Conservation (phyloP, 768 basidiomycete genomes). For the Russula brevipes region DNA sequence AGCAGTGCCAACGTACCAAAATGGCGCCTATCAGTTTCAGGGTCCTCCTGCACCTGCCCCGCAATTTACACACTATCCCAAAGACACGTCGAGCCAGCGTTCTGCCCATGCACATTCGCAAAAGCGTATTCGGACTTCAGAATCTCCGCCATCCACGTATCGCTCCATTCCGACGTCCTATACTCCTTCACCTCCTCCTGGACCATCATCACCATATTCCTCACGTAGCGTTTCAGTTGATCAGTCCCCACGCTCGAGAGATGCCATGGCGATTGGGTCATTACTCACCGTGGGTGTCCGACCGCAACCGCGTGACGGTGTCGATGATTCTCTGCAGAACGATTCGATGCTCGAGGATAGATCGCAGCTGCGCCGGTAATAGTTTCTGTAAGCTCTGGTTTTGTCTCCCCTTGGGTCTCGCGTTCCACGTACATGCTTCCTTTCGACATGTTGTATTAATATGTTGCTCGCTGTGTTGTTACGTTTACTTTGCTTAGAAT, state of each 20-base stretch:
- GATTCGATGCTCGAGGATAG: neutral
- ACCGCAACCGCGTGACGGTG: conserved; percentile 13
- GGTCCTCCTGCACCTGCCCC: conserved; percentile 1
- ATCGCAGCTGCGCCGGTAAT: conserved; percentile 6
- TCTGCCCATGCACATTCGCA: conserved; percentile 14
- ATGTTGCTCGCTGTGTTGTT: conserved; percentile 9
- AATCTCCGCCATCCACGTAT: conserved; percentile 39
- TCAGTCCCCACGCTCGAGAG: conserved; percentile 64
- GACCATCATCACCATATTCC: conserved; percentile 68
- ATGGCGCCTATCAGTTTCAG: conserved; percentile 1
- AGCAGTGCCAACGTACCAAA: neutral
- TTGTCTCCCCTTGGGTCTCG: neutral
- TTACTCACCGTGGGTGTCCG: conserved; percentile 46
- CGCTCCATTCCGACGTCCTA: conserved; percentile 51
- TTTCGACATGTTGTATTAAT: conserved; percentile 7
- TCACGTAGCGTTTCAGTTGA: conserved; percentile 64
- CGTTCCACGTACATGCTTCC: neutral
- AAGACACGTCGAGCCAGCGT: conserved; percentile 9
- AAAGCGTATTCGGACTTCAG: conserved; percentile 26
- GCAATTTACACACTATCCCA: neutral
- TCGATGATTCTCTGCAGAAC: neutral
- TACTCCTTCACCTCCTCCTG: conserved; percentile 23
- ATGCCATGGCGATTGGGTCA: conserved; percentile 77
- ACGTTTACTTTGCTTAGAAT: neutral
- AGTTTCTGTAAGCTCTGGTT: neutral